Conservation (phyloP, 106 monocot genomes). For the Dendrobium huoshanense region DNA sequence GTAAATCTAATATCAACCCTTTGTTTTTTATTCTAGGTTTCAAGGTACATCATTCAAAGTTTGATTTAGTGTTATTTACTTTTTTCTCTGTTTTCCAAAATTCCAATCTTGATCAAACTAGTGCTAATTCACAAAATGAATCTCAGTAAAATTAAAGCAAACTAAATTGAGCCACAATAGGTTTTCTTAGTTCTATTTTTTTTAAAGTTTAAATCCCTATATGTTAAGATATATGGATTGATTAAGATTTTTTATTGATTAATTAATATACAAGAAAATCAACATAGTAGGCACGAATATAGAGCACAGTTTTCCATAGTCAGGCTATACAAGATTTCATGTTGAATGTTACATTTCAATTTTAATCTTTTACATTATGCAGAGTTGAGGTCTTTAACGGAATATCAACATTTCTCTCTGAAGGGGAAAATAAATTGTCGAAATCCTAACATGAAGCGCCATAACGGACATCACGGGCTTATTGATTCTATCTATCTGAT, state of each 20-base stretch:
- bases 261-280: neutral
- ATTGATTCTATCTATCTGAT: neutral
- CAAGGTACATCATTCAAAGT: neutral
- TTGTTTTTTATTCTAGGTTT: neutral
- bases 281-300: no score
- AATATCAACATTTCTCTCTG: neutral
- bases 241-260: neutral
- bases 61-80: neutral
- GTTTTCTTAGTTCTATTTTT: neutral
- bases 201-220: neutral
- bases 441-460: neutral
- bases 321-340: neutral
- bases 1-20: neutral
- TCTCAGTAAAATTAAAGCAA: neutral
- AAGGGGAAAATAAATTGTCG: neutral
- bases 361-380: conserved; percentile 1
- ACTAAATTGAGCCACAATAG: neutral
- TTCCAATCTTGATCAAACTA: neutral
- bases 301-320: neutral
- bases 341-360: neutral
- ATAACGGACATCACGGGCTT: neutral
- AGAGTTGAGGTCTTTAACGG: neutral
- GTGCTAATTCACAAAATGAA: neutral
- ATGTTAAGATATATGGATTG: neutral
- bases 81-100: neutral